Evolutionary conservation across 2,329 filamentous ascomycete genomes (phyloP), one percentile per base, ranked within the genome.

Genomic region (Exophiala dermatitidis): DNA sequence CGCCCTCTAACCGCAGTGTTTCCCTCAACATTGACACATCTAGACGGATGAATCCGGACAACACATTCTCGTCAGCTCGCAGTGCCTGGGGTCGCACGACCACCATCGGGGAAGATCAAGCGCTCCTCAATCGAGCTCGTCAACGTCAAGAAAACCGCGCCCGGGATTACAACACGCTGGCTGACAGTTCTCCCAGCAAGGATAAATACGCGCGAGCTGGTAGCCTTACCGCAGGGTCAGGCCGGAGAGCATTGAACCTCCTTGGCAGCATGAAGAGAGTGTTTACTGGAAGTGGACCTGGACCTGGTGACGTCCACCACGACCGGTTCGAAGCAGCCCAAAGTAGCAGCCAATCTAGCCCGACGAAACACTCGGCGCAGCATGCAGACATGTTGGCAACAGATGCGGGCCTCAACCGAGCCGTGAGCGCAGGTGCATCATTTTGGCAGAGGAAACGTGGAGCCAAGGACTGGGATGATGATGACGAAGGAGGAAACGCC

Each of bases 211-310:
- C 46, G 10, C 65, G 69, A 5, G 71, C 71, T 19, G 80, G 77
- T 63, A 77, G 74, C 62, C 80, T 80, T 3, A 79, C 79, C 5
- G 19, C 19, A 19, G 73, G n/a, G 73, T 77, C 1, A 74, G 78
- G 0, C 80, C 78, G 48, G 75, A 83, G 19, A 80, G 80, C 65
- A 77, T 83, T 70, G 70, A 78, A 78, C 28, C 88, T 84, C 82
- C 72, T 90, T 7, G 85, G 85, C 26, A 86, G 81, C 45, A 67
- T 90, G 19, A 76, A 80, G 12, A 77, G 84, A 36, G 83, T 84
- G 7, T 80, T 88, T 38, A 77, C 77, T 3, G 66, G 70, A 44
- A 67, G 69, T 53, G 56, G 52, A 26, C 38, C 69, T 53, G 56
- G 52, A 26, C 38, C 33, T n/a, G 57, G 60, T 26, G 54, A 58